Evolutionary conservation across 2,329 filamentous ascomycete genomes (phyloP), one percentile per base, ranked within the genome.

Genomic region (Colletotrichum sp.): DNA sequence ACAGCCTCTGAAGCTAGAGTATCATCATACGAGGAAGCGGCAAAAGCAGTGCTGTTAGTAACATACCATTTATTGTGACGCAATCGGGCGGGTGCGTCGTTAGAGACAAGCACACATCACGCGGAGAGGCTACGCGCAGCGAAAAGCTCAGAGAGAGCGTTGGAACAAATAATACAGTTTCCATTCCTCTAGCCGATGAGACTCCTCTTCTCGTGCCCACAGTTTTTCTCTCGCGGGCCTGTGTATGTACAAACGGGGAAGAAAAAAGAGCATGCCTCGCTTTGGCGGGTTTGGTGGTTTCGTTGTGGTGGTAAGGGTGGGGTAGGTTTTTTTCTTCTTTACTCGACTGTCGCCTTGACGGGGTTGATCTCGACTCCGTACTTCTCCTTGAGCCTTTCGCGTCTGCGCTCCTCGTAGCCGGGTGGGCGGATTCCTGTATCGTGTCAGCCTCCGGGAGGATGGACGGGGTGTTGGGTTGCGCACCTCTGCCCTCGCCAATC

Each of bases 401-500:
- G 92, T 85, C 96, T 93, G 85, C 96, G 90, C 89, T 98, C 95
- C 80, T 95, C 94, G 83, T 97, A 98, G 68, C 95, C 95, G 18
- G 94, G 93, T 55, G 91, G 94, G 80, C 93, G 90, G 81, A 98
- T 95, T 71, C 94, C 96, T 98, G 80, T 9, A 34, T 59, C 60
- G 18, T 34, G 73, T 76, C 57, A 76, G 73, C 70, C 32, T 64
- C 21, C 74, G 60, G n/a, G 76, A 55, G 32, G 55, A 16, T 26
- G 24, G 16, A 26, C 21, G 21, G 52, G 32, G 18, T 18, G 18
- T 16, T 15, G 16, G 36, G 24, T 13, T 75, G 80, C 88, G 82
- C 90, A 96, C 95, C 95, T 91, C 96, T 92, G 79, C 95, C 95
- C 88, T 98, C 96, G 69, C 96, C 96, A 81, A 98, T 83, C 82